Base-by-base conservation (phyloP, 176 grass and related monocot species). In the Thinopyrum elongatum region DNA sequence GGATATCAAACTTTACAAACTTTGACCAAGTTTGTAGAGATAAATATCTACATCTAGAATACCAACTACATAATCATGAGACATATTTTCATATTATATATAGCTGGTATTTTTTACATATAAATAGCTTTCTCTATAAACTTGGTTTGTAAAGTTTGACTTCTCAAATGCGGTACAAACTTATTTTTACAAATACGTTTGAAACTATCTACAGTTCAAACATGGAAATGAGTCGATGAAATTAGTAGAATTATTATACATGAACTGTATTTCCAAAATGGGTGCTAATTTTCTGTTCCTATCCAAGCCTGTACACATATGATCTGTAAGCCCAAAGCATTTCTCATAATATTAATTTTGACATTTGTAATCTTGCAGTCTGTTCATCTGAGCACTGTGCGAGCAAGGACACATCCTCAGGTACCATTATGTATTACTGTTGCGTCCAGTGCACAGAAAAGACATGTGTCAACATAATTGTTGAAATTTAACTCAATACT, bases 321-420 rank as follows among this genome's bases (percentile, higher is more conserved):
- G 36, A 28, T 21, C 35, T 62, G 7, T 82, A 7, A 11, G 31
- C 36, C 53, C 3, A 22, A 73, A 74, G 21, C 34, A 22, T 34
- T 51, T 65, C 41, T 76, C 27, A 35, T 84, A 33, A 25, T 84
- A 49, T 58, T 79, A 70, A 70, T 12, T 30, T 16, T 86, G 59
- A 30, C 17, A 86, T 25, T 25, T 70, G 46, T 58, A 60, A 70
- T 42, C 7, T 86, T 86, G 76, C 84, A 86, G 84, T 79, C 47
- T 86, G 84, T 86, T 79, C 23, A 86, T 14, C 70, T 70, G 65
- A 79, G 64, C 64, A 86, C 75, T 29, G 65, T 86, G 23, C 58
- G 31, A 59, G 16, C 33, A 70, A 31, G 76, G 75, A 70, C 25
- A 79, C 33, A 53, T 60, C 44, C 84, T 30, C 75, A 70, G 84